Evolutionary conservation across 768 basidiomycete genomes (phyloP), one percentile per base, ranked within the genome.

Genomic region (Austroboletus festivus): DNA sequence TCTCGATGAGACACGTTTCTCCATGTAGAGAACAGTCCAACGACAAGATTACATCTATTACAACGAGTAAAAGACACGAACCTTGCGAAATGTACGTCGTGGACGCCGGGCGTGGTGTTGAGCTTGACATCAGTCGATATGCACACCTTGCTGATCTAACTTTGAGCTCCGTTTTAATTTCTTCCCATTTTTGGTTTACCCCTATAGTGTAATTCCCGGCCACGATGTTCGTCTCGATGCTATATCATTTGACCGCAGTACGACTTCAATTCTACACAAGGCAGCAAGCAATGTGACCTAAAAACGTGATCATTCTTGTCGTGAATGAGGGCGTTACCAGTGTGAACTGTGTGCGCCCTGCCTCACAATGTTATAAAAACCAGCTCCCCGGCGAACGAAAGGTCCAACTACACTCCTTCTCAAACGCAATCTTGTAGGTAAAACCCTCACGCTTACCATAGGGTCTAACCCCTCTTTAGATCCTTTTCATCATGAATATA

Each of bases 81-180:
- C 63, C 64, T 66, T 61, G 54, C 0, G 10, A 28, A 42, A 54
- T 41, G 46, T 52, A 43, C 23, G 56, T 63, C 45, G 54, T 52
- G 35, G 52, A 55, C 48, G 47, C 54, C 44, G 34, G 44, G 53
- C 31, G 56, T 54, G 47, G 38, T 58, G 54, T 44, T 42, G 56
- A 39, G 51, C 58, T 57, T 52, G 34, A 50, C 19, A 8, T 28
- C 8, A 7, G 30, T 51, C 26, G 57, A 52, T 63, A 47, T 54
- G 46, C 22, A 2, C 26, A 13, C 22, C 20, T 2, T 43, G 16
- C 26, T 10, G 24, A 64, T 61, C 47, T 48, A 50, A 51, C 38
- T 62, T 62, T 20, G 33, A 48, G 33, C 62, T 64, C 62, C 62
- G 60, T 47, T 55, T 46, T 6, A 28, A 28, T 28, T 28, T 12